Base-by-base conservation (phyloP, 148 eudicot species). In the Rhododendron kiyosumense region DNA sequence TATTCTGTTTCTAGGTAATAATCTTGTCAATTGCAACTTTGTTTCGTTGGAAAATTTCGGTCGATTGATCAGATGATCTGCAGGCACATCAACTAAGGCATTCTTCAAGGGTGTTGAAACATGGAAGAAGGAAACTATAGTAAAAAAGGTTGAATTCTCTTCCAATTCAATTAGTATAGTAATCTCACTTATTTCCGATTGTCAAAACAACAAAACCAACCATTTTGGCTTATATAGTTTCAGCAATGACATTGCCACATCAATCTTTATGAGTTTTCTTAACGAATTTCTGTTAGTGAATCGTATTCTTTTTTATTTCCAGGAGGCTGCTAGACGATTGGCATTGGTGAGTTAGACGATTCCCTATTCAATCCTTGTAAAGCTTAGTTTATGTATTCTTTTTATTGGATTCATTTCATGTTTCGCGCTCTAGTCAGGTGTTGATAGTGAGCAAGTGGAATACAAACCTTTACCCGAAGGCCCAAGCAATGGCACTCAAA, bases 51-150 rank as follows among this genome's bases (percentile, higher is more conserved):
- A 28, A 71, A 71, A 0, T 30, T 65, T 71, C 9, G 0, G 67
- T 82, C 30, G 32, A 78, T n/a, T 61, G 30, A 81, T 80, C 43
- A 79, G 59, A 57, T 11, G 54, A 7, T 87, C 83, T 87, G 63
- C 90, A 96, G 99, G 91, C 41, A 96, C 95, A 71, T 94, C 99
- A 82, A 92, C 92, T 0, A 94, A 90, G 86, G 93, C 98, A 86
- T 93, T 92, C 85, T 48, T 93, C 71, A 92, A 89, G 89, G 97
- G 96, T 41, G 85, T 94, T 84, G 98, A 94, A 41, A 92, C 98
- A 17, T 95, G 98, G 98, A 95, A 91, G 86, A 94, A 91, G 81
- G 98, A 95, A 89, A 93, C 97, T 45, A 81, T 91, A 24, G 43
- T 91, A 89, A 93, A 94, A 86, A 88, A 90, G 96, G 98, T 94